A percentile compares a stretch with the other conserved stretches of the same genome.
Conservation (phyloP, 352 stramenopile species). For the Phytophthora vignae region DNA sequence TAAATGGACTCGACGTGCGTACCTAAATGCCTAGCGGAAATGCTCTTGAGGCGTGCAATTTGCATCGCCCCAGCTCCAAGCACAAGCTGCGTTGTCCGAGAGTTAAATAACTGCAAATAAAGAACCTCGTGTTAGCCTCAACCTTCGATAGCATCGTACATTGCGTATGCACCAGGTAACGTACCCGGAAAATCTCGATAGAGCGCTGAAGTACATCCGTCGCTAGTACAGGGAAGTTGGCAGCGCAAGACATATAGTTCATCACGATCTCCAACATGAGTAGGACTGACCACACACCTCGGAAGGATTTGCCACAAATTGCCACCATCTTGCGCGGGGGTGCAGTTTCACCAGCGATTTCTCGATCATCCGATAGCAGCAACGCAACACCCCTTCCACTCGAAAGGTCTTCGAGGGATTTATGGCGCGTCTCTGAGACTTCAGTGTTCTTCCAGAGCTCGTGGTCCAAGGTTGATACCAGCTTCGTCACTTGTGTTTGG, state of each 20-base stretch:
- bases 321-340: slow-evolving; percentile 83
- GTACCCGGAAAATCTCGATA: slow-evolving; percentile 90
- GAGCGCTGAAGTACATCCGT: slow-evolving; percentile 94
- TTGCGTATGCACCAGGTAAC: slow-evolving; percentile 19
- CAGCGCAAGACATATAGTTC: slow-evolving; percentile 94
- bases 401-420: slow-evolving; percentile 91
- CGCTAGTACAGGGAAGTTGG: slow-evolving; percentile 95
- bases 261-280: slow-evolving; percentile 96
- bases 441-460: slow-evolving; percentile 96
- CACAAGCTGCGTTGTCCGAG: slow-evolving; percentile 95
- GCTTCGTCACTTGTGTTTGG: slow-evolving; percentile 90
- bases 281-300: slow-evolving; percentile 96
- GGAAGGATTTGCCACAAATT: slow-evolving; percentile 94
- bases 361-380: slow-evolving; percentile 73
- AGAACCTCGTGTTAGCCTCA: slow-evolving; percentile 3
- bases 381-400: slow-evolving; percentile 90
- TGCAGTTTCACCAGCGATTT: slow-evolving; percentile 66
- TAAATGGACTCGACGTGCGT: slow-evolving; percentile 1
- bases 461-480: slow-evolving; percentile 95
- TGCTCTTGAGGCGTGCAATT: slow-evolving; percentile 95
- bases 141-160: neutral
- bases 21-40: slow-evolving; percentile 96
- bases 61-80: slow-evolving; percentile 97
- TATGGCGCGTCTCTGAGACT: slow-evolving; percentile 92
- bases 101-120: slow-evolving; percentile 94